phyloP scores from a whole-genome alignment of 345 rosid species.

The Aquilaria malaccensis region DNA sequence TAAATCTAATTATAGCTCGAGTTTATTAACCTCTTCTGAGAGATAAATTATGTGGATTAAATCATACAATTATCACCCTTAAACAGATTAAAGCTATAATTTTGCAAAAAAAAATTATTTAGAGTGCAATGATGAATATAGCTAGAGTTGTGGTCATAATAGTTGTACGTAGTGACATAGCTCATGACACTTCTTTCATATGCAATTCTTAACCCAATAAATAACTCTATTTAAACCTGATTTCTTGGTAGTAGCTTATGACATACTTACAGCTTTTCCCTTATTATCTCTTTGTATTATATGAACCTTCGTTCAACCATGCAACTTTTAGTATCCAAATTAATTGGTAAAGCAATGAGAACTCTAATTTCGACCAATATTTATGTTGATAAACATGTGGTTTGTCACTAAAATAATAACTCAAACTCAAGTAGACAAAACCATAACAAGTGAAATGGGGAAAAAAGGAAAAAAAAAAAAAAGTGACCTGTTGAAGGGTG shows the following conservation, averaged over 20 bases:
- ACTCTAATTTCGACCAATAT: background rate
- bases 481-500: constrained; percentile 60
- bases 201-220: constrained; percentile 23
- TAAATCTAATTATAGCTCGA: too few relatives aligned
- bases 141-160: constrained; percentile 36
- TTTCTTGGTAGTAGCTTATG: constrained; percentile 32
- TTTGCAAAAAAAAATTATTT: constrained; percentile 11
- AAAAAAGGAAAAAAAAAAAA: background rate
- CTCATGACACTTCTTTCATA: constrained; percentile 16
- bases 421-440: background rate
- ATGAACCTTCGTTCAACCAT: constrained; percentile 29
- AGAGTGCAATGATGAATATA: constrained; percentile 41
- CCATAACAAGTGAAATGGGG: too few relatives aligned
- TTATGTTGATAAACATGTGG: too few relatives aligned
- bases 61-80: too few relatives aligned
- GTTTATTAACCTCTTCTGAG: too few relatives aligned
- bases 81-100: too few relatives aligned
- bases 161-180: constrained; percentile 21
- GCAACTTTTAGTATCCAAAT: constrained; percentile 6
- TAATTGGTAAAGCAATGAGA: too few relatives aligned
- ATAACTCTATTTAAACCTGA: constrained; percentile 21
- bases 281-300: constrained; percentile 40
- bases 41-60: too few relatives aligned
- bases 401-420: background rate
- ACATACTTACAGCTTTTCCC: constrained; percentile 33